Evolutionary conservation across 345 rosid genomes (phyloP), one percentile per base, ranked within the genome.

Genomic region (Eutrema yunnanense): DNA sequence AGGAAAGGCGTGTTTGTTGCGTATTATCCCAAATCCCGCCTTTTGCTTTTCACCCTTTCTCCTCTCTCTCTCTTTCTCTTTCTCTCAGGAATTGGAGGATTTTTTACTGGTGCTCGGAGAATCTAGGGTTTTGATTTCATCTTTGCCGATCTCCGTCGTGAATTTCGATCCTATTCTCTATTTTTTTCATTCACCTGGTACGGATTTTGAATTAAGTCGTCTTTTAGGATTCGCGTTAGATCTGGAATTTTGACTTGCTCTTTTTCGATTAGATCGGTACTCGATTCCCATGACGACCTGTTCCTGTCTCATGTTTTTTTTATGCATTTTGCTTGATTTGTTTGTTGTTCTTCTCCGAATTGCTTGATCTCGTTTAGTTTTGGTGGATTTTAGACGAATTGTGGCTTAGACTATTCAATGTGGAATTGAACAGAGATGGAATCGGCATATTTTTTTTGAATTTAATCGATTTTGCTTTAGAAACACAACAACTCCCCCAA

Each of bases 21-120:
- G 79, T 63, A 33, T 37, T 37, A 57, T 53, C 53, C 53, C 52
- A 65, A 38, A 67, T 72, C 81, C 81, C 81, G 81, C 81, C 81
- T 72, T 78, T 78, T 66, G 73, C 77, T 78, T 43, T 72, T 67
- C 22, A 72, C 77, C 81, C 8, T 59, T 13, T n/a, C 26, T 6
- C 6, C 51, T 65, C 55, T 50, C 55, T 46, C 22, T 36, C 52
- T 16, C 16, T 16, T 16, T 16, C 16, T 16, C 16, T 16, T 16
- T 16, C 16, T 16, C 0, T 16, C 16, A 76, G 44, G 30, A 56
- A 30, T 63, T 49, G 49, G 57, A 62, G 40, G 49, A 51, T 6
- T 26, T 22, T 54, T 51, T 13, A 63, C 33, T 38, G 52, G 73
- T 44, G 38, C 65, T 51, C 40, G 30, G 63, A 59, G 72, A 66